Evolutionary conservation across 139 green algal genomes (phyloP), one percentile per base, ranked within the genome.

Genomic region (Auxenochlorella pyrenoidosa): DNA sequence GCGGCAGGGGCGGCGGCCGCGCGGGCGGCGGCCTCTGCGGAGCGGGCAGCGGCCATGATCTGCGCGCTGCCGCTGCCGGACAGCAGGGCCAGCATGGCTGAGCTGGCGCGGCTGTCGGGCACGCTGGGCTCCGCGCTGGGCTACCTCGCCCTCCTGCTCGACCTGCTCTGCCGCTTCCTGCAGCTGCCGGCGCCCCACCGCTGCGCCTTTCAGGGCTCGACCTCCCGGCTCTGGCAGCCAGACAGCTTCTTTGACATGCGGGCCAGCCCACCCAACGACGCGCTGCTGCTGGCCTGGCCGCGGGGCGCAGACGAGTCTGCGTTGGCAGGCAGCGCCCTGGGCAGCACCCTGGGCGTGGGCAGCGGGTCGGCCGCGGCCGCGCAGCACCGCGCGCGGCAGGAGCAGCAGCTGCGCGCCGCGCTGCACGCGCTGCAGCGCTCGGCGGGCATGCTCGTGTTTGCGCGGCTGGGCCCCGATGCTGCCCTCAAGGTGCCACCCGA

Each of bases 101-200:
- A 60, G 87, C 59, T 81, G 34, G 73, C 85, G 34, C 80, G 79
- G 79, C 78, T 88, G 68, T 71, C 60, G 24, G 76, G 59, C 79
- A 51, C 60, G 32, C 88, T 91, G 43, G 92, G 83, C 71, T 86
- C 90, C 40, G 91, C 90, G 0, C 90, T 96, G 59, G 94, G 94
- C 82, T 96, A 96, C 92, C 58, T 92, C 44, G 88, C 95, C 75
- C 88, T 94, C 70, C 90, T 96, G 43, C 30, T 93, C 4, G 93
- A 96, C 70, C 83, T 94, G 38, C 86, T 95, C 22, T 85, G 79
- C 22, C 86, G 90, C 60, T 93, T 94, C 77, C 89, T 95, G 43
- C 91, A 92, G 36, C 93, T 91, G 0, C 94, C 94, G 5, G 65
- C 95, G 78, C 87, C 95, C 58, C 94, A 96, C 86, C 91, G 94